Conservation (phyloP, 768 basidiomycete species). For the Omphalotus guepiniiformis region DNA sequence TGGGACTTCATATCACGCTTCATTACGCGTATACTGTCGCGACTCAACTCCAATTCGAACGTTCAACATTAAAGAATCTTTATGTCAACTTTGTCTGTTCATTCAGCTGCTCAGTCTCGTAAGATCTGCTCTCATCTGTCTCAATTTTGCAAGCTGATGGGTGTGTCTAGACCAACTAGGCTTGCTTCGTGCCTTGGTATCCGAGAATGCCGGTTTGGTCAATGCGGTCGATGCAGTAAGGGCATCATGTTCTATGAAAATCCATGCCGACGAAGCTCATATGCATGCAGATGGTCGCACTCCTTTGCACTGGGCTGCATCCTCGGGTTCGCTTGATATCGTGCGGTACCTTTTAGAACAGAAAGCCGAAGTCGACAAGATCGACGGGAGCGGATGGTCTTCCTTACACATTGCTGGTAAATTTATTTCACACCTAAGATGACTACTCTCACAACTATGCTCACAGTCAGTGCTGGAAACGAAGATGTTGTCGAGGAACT, state of each 20-base stretch:
- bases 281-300: constrained; percentile 66
- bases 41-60: constrained; percentile 10
- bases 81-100: constrained; percentile 49
- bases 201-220: constrained; percentile 57
- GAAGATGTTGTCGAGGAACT: constrained; percentile 72
- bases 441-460: constrained; percentile 15
- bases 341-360: constrained; percentile 65
- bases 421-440: constrained; percentile 9
- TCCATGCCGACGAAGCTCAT: not conserved
- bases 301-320: constrained; percentile 83
- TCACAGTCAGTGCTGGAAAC: constrained; percentile 80
- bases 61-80: not conserved
- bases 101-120: constrained; percentile 58
- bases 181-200: constrained; percentile 60
- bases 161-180: constrained; percentile 58
- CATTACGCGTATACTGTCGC: constrained; percentile 7
- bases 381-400: constrained; percentile 71
- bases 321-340: constrained; percentile 66
- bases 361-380: constrained; percentile 62
- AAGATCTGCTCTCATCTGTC: not conserved
- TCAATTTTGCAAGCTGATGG: not conserved
- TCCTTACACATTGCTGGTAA: constrained; percentile 76
- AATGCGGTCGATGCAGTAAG: constrained; percentile 62
- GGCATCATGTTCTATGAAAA: not conserved
- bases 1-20: not conserved